phyloP scores from a whole-genome alignment of 306 rosid species.

The Sophora flavescens region DNA sequence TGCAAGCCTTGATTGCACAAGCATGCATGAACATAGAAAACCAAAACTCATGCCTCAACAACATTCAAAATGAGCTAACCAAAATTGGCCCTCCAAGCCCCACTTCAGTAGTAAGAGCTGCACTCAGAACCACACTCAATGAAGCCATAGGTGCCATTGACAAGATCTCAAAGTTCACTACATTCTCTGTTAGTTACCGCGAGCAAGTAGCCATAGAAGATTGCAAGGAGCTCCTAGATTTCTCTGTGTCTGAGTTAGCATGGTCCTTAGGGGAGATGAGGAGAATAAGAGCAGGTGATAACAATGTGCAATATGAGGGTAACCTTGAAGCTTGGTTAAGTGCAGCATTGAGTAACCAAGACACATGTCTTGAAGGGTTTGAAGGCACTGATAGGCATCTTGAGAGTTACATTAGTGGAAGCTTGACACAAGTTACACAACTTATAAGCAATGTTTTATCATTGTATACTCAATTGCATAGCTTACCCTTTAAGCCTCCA shows the following conservation, averaged over 20 bases:
- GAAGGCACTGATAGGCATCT: constrained; percentile 87
- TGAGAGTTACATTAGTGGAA: constrained; percentile 75
- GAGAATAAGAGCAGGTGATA: constrained; percentile 62
- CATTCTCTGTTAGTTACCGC: constrained; percentile 70
- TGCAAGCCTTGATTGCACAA: constrained; percentile 67
- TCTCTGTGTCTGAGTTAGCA: constrained; percentile 86
- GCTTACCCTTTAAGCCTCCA: constrained; percentile 65
- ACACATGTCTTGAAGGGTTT: constrained; percentile 95
- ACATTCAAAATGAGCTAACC: constrained; percentile 64
- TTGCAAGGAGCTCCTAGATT: constrained; percentile 92
- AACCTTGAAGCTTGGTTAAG: constrained; percentile 93
- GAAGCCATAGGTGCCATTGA: constrained; percentile 73
- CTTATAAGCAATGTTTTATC: constrained; percentile 83
- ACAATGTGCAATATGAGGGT: constrained; percentile 57
- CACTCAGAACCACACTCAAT: constrained; percentile 67
- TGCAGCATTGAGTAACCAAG: constrained; percentile 95
- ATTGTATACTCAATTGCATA: constrained; percentile 75
- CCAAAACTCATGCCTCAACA: constrained; percentile 64
- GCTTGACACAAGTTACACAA: constrained; percentile 81
- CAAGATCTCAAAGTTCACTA: constrained; percentile 68
- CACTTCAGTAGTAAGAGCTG: constrained; percentile 67
- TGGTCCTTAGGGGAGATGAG: constrained; percentile 86
- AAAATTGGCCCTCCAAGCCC: constrained; percentile 56
- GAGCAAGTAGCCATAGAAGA: constrained; percentile 87
- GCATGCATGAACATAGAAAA: constrained; percentile 66